These are phyloP conservation scores for Flagelloscypha sp. DNA, from an alignment of 768 basidiomycete genomes.

Conservation along the genomic window DNA sequence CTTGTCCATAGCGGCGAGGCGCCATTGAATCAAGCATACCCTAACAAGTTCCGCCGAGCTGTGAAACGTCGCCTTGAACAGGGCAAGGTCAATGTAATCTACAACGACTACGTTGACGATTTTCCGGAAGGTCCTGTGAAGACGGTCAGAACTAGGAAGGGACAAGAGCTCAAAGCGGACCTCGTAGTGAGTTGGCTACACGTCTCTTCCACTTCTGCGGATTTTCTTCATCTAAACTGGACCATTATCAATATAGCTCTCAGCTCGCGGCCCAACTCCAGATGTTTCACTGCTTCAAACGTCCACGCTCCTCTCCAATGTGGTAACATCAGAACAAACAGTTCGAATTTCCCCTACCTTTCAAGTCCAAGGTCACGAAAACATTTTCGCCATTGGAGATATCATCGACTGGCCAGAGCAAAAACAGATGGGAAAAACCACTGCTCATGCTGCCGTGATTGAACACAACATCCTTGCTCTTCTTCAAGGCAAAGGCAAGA, in stretches of 20 bases:
- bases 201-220: not conserved
- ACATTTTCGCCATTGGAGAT: conserved; percentile 40
- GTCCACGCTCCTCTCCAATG: conserved; percentile 29
- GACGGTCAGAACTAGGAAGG: conserved; percentile 28
- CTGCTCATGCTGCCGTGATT: conserved; percentile 24
- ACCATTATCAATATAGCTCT: conserved; percentile 17
- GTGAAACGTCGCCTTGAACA: no score
- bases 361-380: conserved; percentile 26
- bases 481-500: conserved; percentile 21
- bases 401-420: conserved; percentile 39
- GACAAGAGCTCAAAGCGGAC: conserved; percentile 29
- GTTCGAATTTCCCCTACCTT: conserved; percentile 41
- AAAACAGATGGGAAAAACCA: conserved; percentile 40
- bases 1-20: conserved; percentile 30
- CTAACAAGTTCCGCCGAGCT: conserved; percentile 30
- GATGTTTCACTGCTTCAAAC: conserved; percentile 36
- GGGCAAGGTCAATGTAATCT: conserved; percentile 33
- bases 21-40: conserved; percentile 34
- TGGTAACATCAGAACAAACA: conserved; percentile 40
- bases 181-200: conserved; percentile 29
- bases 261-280: conserved; percentile 25
- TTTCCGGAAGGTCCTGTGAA: conserved; percentile 27
- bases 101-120: conserved; percentile 31
- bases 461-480: conserved; percentile 28
- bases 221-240: no score